phyloP scores from a whole-genome alignment of 768 basidiomycete genomes.

The Hebeloma cylindrosporum region DNA sequence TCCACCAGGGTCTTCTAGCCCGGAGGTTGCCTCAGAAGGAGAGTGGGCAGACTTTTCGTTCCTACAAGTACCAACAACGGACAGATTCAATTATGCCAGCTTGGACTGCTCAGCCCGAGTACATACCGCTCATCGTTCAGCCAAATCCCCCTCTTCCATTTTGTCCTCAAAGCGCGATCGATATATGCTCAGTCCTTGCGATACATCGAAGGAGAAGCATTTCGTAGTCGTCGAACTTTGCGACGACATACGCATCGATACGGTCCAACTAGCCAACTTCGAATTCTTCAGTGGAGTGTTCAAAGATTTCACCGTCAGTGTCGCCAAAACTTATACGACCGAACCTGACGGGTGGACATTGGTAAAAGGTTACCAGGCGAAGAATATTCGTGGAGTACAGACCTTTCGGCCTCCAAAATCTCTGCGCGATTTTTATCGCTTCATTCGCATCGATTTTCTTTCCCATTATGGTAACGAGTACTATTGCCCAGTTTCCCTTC shows the following conservation, averaged over 20 bases:
- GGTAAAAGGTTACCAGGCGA: conserved; percentile 80
- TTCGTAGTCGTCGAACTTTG: conserved; percentile 96
- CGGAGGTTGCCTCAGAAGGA: conserved; percentile 20
- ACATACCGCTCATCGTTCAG: conserved; percentile 75
- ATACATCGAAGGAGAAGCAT: conserved; percentile 53
- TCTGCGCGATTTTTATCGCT: conserved; percentile 85
- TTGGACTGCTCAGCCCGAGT: conserved; percentile 93
- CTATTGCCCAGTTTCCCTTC: conserved; percentile 91
- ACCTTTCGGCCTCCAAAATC: conserved; percentile 78
- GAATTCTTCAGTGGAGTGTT: conserved; percentile 98
- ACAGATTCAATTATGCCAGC: conserved; percentile 94
- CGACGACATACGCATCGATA: conserved; percentile 96
- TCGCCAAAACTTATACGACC: conserved; percentile 75
- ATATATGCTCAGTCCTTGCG: conserved; percentile 97
- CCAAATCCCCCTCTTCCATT: conserved; percentile 82
- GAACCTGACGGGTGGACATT: conserved; percentile 63
- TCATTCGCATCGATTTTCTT: conserved; percentile 90
- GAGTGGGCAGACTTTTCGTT: conserved; percentile 51
- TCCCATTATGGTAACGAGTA: conserved; percentile 94
- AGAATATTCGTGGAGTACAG: conserved; percentile 90
- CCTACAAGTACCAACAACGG: conserved; percentile 72
- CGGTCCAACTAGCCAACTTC: conserved; percentile 93
- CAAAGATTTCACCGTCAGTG: conserved; percentile 86
- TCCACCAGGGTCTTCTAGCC: conserved; percentile 5
- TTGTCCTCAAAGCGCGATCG: conserved; percentile 87